Percentiles rank a stretch among this genome's conserved stretches.
Evolutionary conservation across 805 yeast species (phyloP).

Genomic region (Babjeviella inositovora): DNA sequence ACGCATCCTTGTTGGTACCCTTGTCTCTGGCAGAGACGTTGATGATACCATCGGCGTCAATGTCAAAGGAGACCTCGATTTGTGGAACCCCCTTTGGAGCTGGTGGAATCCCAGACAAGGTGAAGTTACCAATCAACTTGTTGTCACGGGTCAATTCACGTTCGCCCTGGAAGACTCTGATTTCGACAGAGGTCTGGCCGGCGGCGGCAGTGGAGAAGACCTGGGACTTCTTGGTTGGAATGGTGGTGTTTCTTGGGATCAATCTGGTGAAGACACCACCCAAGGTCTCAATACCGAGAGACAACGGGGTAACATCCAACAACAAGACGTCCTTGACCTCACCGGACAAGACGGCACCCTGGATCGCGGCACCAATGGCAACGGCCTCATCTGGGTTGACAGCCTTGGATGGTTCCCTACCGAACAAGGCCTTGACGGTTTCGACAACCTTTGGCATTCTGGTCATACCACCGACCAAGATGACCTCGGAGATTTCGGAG

Average conservation of each 20-base stretch:
- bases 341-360: conserved; percentile 93
- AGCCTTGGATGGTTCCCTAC: conserved; percentile 74
- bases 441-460: conserved; percentile 81
- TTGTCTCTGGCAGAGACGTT: conserved; percentile 90
- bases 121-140: conserved; percentile 94
- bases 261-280: conserved; percentile 95
- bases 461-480: conserved; percentile 84
- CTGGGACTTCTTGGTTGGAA: conserved; percentile 94
- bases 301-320: conserved; percentile 80
- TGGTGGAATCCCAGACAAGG: conserved; percentile 88
- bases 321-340: conserved; percentile 85
- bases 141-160: conserved; percentile 96
- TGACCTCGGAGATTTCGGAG: conserved; percentile 61
- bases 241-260: conserved; percentile 87
- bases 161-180: conserved; percentile 98
- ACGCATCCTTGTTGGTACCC: conserved; percentile 85
- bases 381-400: conserved; percentile 94
- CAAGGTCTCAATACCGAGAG: conserved; percentile 92
- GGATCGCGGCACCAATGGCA: conserved; percentile 95
- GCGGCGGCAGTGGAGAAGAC: conserved; percentile 92
- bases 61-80: conserved; percentile 88
- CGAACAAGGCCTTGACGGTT: conserved; percentile 63
- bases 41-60: conserved; percentile 95
- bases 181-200: conserved; percentile 93
- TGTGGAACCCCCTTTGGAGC: conserved; percentile 93